Evolutionary conservation across 1,284 basidiomycete species (phyloP).

Genomic region (Coriolopsis trogii): DNA sequence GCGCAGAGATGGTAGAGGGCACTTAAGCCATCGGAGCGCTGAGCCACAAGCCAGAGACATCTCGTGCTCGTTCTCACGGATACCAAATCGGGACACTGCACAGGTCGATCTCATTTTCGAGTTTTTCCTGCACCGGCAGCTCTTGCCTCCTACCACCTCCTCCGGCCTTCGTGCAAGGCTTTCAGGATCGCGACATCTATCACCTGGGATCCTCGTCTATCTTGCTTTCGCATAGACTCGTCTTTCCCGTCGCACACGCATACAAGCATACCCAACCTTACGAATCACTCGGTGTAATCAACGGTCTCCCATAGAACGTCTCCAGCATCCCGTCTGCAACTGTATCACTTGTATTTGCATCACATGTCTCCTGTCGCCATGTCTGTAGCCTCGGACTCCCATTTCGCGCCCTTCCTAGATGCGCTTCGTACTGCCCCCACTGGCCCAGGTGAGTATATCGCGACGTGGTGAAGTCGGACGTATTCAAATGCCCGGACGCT

Average conservation of each 20-base stretch:
- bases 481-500: slow-evolving; percentile 12
- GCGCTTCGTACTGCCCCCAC: slow-evolving; percentile 71
- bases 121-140: slow-evolving; percentile 8
- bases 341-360: slow-evolving; percentile 26
- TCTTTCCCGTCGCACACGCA: neutral
- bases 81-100: slow-evolving; percentile 15
- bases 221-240: slow-evolving; percentile 3
- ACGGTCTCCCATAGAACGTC: slow-evolving; percentile 22
- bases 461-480: neutral
- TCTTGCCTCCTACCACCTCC: slow-evolving; percentile 2
- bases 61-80: neutral
- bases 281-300: slow-evolving; percentile 25
- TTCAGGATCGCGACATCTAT: slow-evolving; percentile 3
- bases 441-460: slow-evolving; percentile 57
- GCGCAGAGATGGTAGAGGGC: too few species aligned
- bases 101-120: slow-evolving; percentile 7
- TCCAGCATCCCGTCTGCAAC: slow-evolving; percentile 15
- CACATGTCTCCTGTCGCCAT: slow-evolving; percentile 63
- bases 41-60: too few species aligned
- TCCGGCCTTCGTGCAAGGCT: slow-evolving; percentile 13
- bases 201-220: neutral
- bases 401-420: slow-evolving; percentile 60
- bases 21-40: too few species aligned
- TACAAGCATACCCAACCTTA: slow-evolving; percentile 17
- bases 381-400: slow-evolving; percentile 43